phyloP scores from a whole-genome alignment of 257 asterid genomes.

The Solanum medicagineum region DNA sequence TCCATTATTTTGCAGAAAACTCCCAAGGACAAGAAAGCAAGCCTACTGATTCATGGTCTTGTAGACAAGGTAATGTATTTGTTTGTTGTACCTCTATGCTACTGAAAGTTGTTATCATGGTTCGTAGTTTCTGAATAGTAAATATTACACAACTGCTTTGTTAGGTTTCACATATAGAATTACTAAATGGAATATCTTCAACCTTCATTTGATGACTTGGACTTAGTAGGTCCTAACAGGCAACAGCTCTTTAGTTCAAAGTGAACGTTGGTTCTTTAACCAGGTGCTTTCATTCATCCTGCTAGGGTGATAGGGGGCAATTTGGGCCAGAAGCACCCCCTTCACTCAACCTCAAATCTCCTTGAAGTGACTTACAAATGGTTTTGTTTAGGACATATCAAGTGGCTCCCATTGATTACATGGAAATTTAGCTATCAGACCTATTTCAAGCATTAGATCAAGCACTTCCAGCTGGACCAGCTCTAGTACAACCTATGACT shows the following conservation, averaged over 20 bases:
- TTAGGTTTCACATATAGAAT: background rate
- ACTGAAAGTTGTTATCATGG: background rate
- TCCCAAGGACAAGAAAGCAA: constrained; percentile 97
- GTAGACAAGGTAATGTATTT: constrained; percentile 60
- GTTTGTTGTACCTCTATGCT: background rate
- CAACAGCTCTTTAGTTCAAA: background rate
- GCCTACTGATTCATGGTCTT: constrained; percentile 74
- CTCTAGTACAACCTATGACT: background rate
- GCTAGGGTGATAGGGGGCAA: background rate
- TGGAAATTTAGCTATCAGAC: background rate
- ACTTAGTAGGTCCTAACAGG: background rate
- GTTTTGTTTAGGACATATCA: background rate
- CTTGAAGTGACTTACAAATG: background rate
- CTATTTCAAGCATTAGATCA: background rate
- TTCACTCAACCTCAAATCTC: background rate
- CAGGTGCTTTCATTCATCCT: background rate
- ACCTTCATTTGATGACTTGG: background rate
- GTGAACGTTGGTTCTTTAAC: background rate
- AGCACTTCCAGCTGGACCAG: background rate
- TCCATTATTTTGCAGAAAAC: constrained; percentile 50
- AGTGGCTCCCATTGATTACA: background rate
- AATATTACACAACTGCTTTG: background rate
- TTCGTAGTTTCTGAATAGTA: background rate
- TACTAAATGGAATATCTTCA: background rate
- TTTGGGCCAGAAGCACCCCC: background rate